Conservation (phyloP, 2,329 filamentous ascomycete species). For the Rhinocladiella mackenziei region DNA sequence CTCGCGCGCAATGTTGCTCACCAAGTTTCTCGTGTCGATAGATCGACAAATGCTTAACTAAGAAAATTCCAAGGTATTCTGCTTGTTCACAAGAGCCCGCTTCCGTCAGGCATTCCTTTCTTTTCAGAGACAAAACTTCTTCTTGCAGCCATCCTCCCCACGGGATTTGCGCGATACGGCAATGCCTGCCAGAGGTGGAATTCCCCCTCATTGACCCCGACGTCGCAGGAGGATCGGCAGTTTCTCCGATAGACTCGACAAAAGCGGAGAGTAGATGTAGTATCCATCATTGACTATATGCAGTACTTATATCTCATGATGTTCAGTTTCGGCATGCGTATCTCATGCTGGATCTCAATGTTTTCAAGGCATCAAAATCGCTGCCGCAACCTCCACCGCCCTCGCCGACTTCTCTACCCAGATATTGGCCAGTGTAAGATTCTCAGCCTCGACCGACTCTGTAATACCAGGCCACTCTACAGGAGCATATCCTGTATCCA, state of each 20-base stretch:
- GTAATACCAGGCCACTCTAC: conserved; percentile 30
- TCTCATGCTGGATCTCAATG: background rate
- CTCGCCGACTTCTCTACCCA: conserved; percentile 29
- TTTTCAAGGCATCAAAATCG: conserved; percentile 22
- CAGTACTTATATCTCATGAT: background rate
- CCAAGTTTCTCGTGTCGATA: too few species aligned
- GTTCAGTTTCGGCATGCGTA: background rate
- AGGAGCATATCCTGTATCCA: conserved; percentile 36
- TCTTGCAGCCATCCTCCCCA: too few species aligned
- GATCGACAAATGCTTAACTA: too few species aligned
- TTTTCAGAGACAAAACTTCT: too few species aligned
- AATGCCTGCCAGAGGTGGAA: background rate
- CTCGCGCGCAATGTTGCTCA: too few species aligned
- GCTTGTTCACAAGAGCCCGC: too few species aligned
- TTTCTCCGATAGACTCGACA: background rate
- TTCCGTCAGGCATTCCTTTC: too few species aligned
- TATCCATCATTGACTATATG: background rate
- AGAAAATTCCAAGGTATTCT: too few species aligned
- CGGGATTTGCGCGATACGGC: background rate
- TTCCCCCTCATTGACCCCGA: background rate
- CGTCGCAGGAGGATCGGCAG: background rate
- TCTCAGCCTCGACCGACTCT: conserved; percentile 29
- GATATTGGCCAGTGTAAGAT: conserved; percentile 27
- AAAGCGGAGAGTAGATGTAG: background rate
- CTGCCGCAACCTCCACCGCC: conserved; percentile 28